phyloP scores from a whole-genome alignment of 805 yeast genomes.

The Wickerhamiella brachini region DNA sequence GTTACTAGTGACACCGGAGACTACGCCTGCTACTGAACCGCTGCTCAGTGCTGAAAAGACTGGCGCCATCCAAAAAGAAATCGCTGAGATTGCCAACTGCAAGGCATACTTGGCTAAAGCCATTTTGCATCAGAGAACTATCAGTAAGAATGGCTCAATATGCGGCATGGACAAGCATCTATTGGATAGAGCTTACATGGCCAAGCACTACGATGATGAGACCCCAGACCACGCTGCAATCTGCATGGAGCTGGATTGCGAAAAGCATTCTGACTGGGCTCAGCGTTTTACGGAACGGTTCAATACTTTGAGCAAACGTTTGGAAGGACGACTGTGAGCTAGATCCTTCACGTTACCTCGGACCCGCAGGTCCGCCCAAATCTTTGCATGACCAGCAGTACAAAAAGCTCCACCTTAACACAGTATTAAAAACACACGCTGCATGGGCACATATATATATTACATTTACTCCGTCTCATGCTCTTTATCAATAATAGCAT shows the following conservation, averaged over 20 bases:
- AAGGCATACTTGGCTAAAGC: neutral
- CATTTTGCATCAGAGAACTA: neutral
- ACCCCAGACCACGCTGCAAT: neutral
- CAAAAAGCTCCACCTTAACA: too few species aligned
- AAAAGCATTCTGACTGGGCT: neutral
- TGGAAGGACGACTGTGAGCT: neutral
- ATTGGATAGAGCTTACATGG: neutral
- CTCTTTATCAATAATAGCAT: conserved; percentile 28
- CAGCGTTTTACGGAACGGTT: neutral
- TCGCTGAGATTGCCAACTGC: neutral
- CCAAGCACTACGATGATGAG: neutral
- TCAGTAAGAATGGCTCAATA: neutral
- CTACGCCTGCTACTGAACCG: neutral
- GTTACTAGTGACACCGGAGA: neutral
- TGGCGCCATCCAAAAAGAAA: neutral
- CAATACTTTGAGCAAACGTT: neutral
- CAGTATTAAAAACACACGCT: too few species aligned
- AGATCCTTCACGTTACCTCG: too few species aligned
- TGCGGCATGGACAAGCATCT: neutral
- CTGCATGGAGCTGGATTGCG: neutral
- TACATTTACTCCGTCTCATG: neutral
- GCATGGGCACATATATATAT: neutral
- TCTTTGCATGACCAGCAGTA: too few species aligned
- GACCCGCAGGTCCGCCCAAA: too few species aligned
- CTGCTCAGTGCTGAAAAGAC: neutral